A percentile compares a stretch with the other conserved stretches of the same genome.
These are phyloP conservation scores for Cutaneotrichosporon sp. DNA, from an alignment of 1,284 basidiomycete species.

Conservation along the genomic window DNA sequence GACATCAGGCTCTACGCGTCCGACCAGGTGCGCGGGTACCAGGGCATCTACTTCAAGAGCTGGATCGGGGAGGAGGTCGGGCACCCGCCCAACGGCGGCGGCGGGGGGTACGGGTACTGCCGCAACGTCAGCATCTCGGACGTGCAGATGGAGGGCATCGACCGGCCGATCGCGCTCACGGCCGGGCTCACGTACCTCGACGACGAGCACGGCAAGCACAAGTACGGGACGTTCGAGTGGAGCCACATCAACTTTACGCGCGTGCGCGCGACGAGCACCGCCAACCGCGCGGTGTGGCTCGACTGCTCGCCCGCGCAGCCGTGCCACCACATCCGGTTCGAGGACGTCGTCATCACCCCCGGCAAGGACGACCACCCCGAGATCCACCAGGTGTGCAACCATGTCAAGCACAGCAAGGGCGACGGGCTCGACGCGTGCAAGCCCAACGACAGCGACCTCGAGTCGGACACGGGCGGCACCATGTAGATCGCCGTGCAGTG, in stretches of 20 bases:
- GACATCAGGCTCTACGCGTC: slow-evolving; percentile 51
- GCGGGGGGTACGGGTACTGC: slow-evolving; percentile 62
- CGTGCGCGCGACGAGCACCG: slow-evolving; percentile 29
- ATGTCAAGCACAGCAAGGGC: slow-evolving; percentile 26
- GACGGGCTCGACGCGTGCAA: slow-evolving; percentile 29
- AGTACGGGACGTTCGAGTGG: slow-evolving; percentile 34
- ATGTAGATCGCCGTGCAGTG: no score
- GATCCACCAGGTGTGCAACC: slow-evolving; percentile 37
- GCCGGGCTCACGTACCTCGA: slow-evolving; percentile 22
- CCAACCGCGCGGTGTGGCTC: slow-evolving; percentile 36
- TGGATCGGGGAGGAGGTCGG: slow-evolving; percentile 63
- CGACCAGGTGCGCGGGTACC: slow-evolving; percentile 23
- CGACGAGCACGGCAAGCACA: slow-evolving; percentile 16
- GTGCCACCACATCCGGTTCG: slow-evolving; percentile 34
- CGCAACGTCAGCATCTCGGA: slow-evolving; percentile 59
- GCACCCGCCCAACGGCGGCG: slow-evolving; percentile 64
- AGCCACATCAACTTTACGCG: slow-evolving; percentile 36
- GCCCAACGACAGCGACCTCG: slow-evolving; percentile 28
- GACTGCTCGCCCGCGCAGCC: slow-evolving; percentile 36
- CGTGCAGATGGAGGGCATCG: slow-evolving; percentile 48
- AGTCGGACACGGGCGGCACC: slow-evolving; percentile 27
- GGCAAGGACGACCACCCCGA: slow-evolving; percentile 33
- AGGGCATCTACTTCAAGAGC: slow-evolving; percentile 65
- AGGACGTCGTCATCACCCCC: slow-evolving; percentile 29
- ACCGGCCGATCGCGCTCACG: slow-evolving; percentile 33